These are phyloP conservation scores for Trypanosoma melophagium DNA, from an alignment of 208 protist genomes.

Conservation along the genomic window DNA sequence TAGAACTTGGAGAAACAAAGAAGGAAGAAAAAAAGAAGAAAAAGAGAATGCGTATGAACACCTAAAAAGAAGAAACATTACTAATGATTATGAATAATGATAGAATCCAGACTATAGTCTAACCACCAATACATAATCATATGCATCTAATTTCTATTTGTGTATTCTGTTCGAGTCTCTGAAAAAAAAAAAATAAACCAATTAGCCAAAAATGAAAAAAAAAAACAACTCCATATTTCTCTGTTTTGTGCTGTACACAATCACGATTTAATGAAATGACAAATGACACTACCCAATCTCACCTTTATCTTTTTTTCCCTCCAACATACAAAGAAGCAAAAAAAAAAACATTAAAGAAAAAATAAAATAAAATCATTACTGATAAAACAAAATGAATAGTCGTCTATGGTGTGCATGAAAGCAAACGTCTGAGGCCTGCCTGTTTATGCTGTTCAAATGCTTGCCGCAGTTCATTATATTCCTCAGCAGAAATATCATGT, in stretches of 20 bases:
- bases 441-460: slow-evolving; percentile 74
- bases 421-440: slow-evolving; percentile 44
- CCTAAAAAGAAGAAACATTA: too few relatives aligned
- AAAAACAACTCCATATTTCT: not conserved
- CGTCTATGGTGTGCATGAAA: slow-evolving; percentile 17
- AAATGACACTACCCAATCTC: not conserved
- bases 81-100: too few relatives aligned
- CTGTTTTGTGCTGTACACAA: slow-evolving; percentile 12
- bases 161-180: too few relatives aligned
- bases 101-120: too few relatives aligned
- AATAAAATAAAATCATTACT: not conserved
- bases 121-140: too few relatives aligned
- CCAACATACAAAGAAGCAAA: not conserved
- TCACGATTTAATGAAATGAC: not conserved
- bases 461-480: slow-evolving; percentile 45
- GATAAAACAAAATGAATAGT: slow-evolving; percentile 12
- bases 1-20: too few relatives aligned
- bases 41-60: too few relatives aligned
- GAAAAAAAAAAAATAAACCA: too few relatives aligned
- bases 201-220: slow-evolving; percentile 8
- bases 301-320: too few relatives aligned
- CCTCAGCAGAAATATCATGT: slow-evolving; percentile 1
- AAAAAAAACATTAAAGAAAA: slow-evolving; percentile 13
- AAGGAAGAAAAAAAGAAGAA: too few relatives aligned
- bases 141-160: too few relatives aligned